Percentiles rank a stretch among this genome's conserved stretches.
phyloP scores from a whole-genome alignment of 2,329 filamentous ascomycete genomes.

The Phyllosticta citribraziliensis region DNA sequence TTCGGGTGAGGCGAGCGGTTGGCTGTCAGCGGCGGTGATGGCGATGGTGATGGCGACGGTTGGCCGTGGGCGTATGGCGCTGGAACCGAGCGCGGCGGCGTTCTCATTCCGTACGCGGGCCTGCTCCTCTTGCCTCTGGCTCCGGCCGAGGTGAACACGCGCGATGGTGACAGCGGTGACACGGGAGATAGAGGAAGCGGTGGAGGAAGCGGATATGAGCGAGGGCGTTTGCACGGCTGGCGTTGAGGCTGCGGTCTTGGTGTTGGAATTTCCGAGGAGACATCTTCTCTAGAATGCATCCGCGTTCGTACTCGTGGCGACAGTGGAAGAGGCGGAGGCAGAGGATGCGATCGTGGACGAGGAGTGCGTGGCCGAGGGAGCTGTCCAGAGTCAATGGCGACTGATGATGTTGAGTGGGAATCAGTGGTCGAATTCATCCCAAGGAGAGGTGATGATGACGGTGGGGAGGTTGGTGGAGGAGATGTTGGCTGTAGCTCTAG shows the following conservation, averaged over 20 bases:
- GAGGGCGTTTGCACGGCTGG: neutral
- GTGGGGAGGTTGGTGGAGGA: neutral
- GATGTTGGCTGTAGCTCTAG: neutral
- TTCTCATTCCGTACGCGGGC: neutral
- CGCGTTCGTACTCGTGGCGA: neutral
- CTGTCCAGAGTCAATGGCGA: neutral
- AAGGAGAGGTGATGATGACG: neutral
- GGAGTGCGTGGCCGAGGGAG: neutral
- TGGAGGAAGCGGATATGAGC: neutral
- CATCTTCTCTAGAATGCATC: neutral
- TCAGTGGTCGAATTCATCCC: neutral
- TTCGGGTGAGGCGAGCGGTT: neutral
- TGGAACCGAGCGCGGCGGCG: neutral
- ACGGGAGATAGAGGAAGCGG: neutral
- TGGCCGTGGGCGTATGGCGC: neutral
- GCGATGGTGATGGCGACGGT: neutral
- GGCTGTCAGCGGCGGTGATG: neutral
- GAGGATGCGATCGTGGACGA: neutral
- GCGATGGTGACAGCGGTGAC: neutral
- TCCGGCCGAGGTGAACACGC: neutral
- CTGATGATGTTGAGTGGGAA: neutral
- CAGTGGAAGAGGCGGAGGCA: neutral
- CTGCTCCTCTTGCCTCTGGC: neutral
- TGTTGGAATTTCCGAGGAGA: neutral
- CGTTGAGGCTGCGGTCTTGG: neutral